Base-by-base conservation (phyloP, 164 flowering plant species). In the Kingdonia uniflora region DNA sequence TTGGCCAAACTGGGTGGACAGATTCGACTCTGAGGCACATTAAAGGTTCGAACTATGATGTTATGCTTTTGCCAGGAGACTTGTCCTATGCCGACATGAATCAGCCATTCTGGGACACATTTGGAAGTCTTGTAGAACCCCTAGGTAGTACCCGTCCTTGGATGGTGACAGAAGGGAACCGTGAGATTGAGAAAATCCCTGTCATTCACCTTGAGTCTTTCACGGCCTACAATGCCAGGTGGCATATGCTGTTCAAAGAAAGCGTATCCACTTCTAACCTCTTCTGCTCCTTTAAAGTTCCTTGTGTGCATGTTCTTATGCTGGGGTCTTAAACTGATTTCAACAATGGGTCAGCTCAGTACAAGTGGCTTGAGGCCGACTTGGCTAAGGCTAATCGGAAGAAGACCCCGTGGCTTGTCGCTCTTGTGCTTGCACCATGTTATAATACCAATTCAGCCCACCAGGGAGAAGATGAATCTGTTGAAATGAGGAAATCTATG, bases 1-100 rank as follows among this genome's bases (percentile, higher is more conserved):
- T 90, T n/a, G 97, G 97, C 11, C 96, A 87, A 42, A 87, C 97
- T 0, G 92, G 73, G 58, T 87, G 96, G 95, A 87, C 96, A 1
- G 52, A 59, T 8, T 76, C 97, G 37, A 91, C 97, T 0, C 65
- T 90, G 29, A 50, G 24, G 6, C 85, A 87, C 58, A 54, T 87
- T 0, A 65, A 58, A 16, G 48, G 61, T 20, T 55, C 51, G 0
- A 68, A 83, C 61, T 83, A 91, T 54, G 96, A 91, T 47, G 81
- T 83, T 0, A 57, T 81, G 8, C 42, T 91, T 20, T 61, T 83
- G 5, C 92, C 96, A 0, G 96, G 97, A 0, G 97, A 87, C 35
- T 66, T 91, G 20, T 77, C 97, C 0, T 91, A 91, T 26, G 96
- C 97, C 0, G 89, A 91, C 56, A 19, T 58, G 13, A 68, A 60